These are phyloP conservation scores for Colletotrichum theobromicola DNA, from an alignment of 2,329 filamentous ascomycete genomes.

Conservation along the genomic window DNA sequence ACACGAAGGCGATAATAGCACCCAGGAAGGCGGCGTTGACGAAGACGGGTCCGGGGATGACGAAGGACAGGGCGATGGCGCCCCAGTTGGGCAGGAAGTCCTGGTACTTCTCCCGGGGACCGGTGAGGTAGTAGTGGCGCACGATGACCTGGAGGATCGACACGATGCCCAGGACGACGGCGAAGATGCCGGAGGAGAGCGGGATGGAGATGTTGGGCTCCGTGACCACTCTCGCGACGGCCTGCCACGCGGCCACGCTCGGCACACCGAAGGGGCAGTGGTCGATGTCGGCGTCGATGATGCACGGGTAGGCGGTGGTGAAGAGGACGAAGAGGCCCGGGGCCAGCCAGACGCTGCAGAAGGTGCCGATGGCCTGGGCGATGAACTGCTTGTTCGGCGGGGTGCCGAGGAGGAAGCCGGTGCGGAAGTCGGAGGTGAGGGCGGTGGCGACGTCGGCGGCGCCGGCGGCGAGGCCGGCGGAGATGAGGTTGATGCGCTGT, in stretches of 20 bases:
- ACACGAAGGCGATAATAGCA: conserved; percentile 54
- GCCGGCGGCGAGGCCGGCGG: conserved; percentile 53
- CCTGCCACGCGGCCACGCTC: conserved; percentile 65
- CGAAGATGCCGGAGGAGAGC: conserved; percentile 59
- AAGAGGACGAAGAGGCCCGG: conserved; percentile 67
- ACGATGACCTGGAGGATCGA: conserved; percentile 56
- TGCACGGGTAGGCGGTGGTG: conserved; percentile 66
- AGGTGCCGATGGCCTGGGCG: conserved; percentile 61
- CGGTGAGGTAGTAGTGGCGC: conserved; percentile 59
- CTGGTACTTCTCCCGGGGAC: conserved; percentile 57
- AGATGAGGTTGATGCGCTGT: conserved; percentile 64
- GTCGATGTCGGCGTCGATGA: conserved; percentile 50
- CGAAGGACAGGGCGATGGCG: conserved; percentile 63
- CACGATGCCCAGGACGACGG: conserved; percentile 59
- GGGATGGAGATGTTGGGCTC: conserved; percentile 62
- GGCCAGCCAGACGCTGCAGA: conserved; percentile 65
- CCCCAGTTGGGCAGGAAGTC: conserved; percentile 67
- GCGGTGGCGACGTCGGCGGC: conserved; percentile 52
- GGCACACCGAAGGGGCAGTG: conserved; percentile 61
- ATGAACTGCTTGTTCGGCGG: conserved; percentile 65
- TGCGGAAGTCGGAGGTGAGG: conserved; percentile 63
- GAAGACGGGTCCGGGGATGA: conserved; percentile 61
- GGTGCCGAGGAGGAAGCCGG: conserved; percentile 65
- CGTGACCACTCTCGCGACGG: conserved; percentile 65
- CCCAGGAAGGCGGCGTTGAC: conserved; percentile 64